Evolutionary conservation across 148 eudicot genomes (phyloP).

Genomic region (Fagopyrum tataricum): DNA sequence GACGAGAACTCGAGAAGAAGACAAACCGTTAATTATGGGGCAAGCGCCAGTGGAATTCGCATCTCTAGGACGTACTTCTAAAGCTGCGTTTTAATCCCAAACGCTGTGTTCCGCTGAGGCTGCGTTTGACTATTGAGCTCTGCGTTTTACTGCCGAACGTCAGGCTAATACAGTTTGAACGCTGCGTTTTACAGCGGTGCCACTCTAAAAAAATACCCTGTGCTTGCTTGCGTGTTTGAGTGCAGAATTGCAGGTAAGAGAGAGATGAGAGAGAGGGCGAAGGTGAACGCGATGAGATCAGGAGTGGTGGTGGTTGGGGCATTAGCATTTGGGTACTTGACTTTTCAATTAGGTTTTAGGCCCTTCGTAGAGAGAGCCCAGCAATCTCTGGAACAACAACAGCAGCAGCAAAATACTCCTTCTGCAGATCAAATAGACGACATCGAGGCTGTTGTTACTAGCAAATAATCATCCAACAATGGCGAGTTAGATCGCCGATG

Average conservation of each 20-base stretch:
- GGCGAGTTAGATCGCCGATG: neutral
- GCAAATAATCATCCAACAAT: neutral
- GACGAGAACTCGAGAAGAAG: neutral
- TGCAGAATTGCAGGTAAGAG: neutral
- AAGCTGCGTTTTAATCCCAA: neutral
- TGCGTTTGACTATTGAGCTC: neutral
- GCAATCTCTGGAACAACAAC: conserved; percentile 16
- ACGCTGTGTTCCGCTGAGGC: neutral
- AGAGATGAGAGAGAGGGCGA: conserved; percentile 42
- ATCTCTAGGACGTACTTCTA: neutral
- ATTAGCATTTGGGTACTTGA: conserved; percentile 64
- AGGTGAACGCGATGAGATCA: conserved; percentile 72
- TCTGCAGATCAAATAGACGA: neutral
- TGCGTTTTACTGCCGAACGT: neutral
- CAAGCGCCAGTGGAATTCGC: neutral
- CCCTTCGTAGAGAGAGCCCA: conserved; percentile 61
- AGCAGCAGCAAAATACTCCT: neutral
- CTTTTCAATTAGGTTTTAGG: conserved; percentile 53
- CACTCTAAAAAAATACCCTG: neutral
- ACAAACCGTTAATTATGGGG: neutral
- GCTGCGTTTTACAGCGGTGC: neutral
- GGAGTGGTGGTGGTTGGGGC: conserved; percentile 67
- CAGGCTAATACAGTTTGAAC: neutral
- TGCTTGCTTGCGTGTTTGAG: neutral
- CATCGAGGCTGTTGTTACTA: neutral